Evolutionary conservation across 345 rosid species (phyloP), one percentile per base, ranked within the genome.

Genomic region (Arabis hirsuta): DNA sequence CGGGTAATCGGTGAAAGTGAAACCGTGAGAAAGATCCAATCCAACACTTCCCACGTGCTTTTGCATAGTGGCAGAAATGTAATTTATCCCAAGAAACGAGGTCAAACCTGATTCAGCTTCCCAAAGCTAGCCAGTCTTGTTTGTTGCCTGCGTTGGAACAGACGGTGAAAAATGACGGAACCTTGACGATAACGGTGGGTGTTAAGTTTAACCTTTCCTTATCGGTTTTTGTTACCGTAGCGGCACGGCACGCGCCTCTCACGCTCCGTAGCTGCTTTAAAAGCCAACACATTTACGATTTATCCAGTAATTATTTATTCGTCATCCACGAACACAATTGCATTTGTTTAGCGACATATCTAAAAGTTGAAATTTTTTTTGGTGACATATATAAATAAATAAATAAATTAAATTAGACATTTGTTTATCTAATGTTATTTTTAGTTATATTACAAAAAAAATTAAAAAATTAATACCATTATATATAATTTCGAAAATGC

Each of bases 101-200:
- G 86, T 84, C 61, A 80, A 78, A 67, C 2, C 6, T 65, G 60
- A 41, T 79, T 83, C 80, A 82, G 74, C 74, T 79, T 77, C 81
- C 60, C 77, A 80, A 79, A 72, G 78, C 73, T 75, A 78, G 83
- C 89, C 79, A 86, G 12, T 82, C 65, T 55, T 82, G 24, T 22
- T 22, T 22, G 89, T 84, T 87, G 86, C 90, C 83, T 83, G 85
- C 79, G 72, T 67, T 81, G 84, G 81, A 86, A 84, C 85, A 86
- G 79, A 86, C 89, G 84, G 79, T 60, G 24, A 69, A 80, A 60
- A 80, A 69, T 69, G 84, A 83, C 88, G 85, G 84, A 78, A 70
- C 29, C 46, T 42, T 55, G 81, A 81, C 87, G 83, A 71, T 59
- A 65, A 67, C 77, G 78, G 8, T 22, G 12, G n/a, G 34, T 52